Evolutionary conservation across 1,284 basidiomycete genomes (phyloP), one percentile per base, ranked within the genome.

Genomic region (Ceratorhiza oryzae-sativae): DNA sequence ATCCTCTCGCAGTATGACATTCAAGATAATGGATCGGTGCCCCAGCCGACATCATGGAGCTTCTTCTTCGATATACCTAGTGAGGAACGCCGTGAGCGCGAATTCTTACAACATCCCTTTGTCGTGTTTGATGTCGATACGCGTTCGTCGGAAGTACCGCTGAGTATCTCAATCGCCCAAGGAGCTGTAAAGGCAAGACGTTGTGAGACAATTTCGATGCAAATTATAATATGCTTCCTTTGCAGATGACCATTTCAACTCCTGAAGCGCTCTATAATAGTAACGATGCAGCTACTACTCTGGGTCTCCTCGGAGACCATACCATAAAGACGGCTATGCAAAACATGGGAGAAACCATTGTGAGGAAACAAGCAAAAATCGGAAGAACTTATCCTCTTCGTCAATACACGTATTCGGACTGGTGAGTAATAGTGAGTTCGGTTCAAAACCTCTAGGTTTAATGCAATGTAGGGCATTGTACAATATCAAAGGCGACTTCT

Each of bases 61-160:
- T 92, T 91, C 76, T 83, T 91, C 79, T 92, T 89, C 88, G 90
- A 84, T 75, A 83, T 83, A 1, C 77, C 82, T 10, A 87, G 89
- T 1, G 91, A 93, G 76, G 91, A 93, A 78, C 85, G 85, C 20
- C 87, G 92, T 58, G 92, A 93, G 79, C 90, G 90, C 76, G 84
- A 85, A 42, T 79, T 92, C 68, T 80, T 88, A 34, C 83, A 84
- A 59, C 83, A 87, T 58, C 82, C 89, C 0, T 86, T 91, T 73
- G 83, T 85, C 10, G 81, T 80, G n/a, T 79, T 83, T 36, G 75
- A 81, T 0, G 84, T 18, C n/a, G n/a, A 18, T 5, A 85, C 56
- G 79, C 82, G 6, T 73, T 78, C 34, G 53, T 72, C 36, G 20
- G 34, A 6, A 23, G 6, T 45, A 20, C 18, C 46, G 55, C 34